A percentile compares a stretch with the other conserved stretches of the same genome.
phyloP scores from a whole-genome alignment of 768 basidiomycete species.

The Suillus brevipes region DNA sequence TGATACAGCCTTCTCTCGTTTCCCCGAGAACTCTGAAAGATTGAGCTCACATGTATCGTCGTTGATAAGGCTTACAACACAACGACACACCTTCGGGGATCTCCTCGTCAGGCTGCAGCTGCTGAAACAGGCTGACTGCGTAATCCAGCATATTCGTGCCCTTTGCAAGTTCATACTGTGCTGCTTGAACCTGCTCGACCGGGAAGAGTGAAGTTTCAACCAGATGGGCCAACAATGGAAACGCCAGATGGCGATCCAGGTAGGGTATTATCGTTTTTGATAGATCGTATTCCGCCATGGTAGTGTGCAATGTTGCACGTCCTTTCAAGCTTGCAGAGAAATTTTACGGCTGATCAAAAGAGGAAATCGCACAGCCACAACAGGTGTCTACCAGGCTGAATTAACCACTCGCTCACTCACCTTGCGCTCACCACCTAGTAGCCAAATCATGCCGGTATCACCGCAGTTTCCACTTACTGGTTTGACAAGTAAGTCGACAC shows the following conservation, averaged over 20 bases:
- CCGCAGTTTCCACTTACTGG: too few relatives aligned
- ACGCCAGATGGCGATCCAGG: conserved; percentile 92
- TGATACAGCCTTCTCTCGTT: conserved; percentile 78
- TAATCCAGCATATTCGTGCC: conserved; percentile 99
- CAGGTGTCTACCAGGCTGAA: too few relatives aligned
- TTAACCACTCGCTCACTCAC: too few relatives aligned
- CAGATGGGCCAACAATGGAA: conserved; percentile 90
- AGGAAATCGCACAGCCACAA: conserved; percentile 27
- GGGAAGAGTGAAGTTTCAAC: conserved; percentile 75
- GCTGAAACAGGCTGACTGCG: conserved; percentile 74
- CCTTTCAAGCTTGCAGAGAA: conserved; percentile 7
- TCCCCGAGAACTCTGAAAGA: conserved; percentile 74
- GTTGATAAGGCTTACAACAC: neutral
- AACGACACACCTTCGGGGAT: conserved; percentile 60
- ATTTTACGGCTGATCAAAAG: conserved; percentile 14
- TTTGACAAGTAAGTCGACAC: too few relatives aligned
- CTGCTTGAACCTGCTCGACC: conserved; percentile 74
- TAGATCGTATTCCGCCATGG: conserved; percentile 89
- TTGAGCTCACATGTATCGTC: neutral
- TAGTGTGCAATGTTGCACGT: conserved; percentile 21
- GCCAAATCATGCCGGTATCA: too few relatives aligned
- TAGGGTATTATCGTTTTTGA: conserved; percentile 88
- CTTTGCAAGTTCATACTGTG: conserved; percentile 97
- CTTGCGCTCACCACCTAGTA: too few relatives aligned
- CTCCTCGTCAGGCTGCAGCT: conserved; percentile 72